These are phyloP conservation scores for Bassia scoparia DNA, from an alignment of 148 eudicot genomes.

Conservation along the genomic window DNA sequence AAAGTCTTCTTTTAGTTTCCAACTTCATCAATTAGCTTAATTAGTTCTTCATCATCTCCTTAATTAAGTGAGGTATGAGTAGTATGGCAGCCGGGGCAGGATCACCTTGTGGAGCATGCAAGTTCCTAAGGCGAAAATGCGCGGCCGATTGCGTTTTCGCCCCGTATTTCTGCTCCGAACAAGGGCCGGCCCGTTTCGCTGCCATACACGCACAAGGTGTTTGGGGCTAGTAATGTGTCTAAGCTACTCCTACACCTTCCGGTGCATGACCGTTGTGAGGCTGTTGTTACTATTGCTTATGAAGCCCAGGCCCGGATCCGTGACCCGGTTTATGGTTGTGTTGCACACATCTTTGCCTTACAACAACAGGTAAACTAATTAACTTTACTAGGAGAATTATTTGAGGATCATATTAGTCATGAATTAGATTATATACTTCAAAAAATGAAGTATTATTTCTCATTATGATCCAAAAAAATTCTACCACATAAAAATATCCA, in stretches of 20 bases:
- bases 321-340: constrained; percentile 94
- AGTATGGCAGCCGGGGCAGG: constrained; percentile 51
- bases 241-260: constrained; percentile 64
- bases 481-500: too few species aligned
- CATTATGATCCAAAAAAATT: too few species aligned
- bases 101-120: constrained; percentile 92
- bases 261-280: constrained; percentile 61
- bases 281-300: constrained; percentile 79
- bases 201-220: constrained; percentile 84
- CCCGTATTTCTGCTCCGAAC: constrained; percentile 73
- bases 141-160: constrained; percentile 68
- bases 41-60: background rate
- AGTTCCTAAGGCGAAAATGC: constrained; percentile 77
- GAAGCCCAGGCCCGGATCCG: constrained; percentile 82
- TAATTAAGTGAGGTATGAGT: background rate
- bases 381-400: too few species aligned
- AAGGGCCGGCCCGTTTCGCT: constrained; percentile 71
- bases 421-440: too few species aligned
- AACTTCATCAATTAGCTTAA: background rate
- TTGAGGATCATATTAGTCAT: too few species aligned
- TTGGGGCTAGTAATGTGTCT: constrained; percentile 87
- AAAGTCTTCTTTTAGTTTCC: background rate
- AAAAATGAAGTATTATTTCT: too few species aligned
- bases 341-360: constrained; percentile 79
- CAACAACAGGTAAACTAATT: constrained; percentile 64